Evolutionary conservation across 2,329 filamentous ascomycete genomes (phyloP).

Genomic region (Fusarium sp.): DNA sequence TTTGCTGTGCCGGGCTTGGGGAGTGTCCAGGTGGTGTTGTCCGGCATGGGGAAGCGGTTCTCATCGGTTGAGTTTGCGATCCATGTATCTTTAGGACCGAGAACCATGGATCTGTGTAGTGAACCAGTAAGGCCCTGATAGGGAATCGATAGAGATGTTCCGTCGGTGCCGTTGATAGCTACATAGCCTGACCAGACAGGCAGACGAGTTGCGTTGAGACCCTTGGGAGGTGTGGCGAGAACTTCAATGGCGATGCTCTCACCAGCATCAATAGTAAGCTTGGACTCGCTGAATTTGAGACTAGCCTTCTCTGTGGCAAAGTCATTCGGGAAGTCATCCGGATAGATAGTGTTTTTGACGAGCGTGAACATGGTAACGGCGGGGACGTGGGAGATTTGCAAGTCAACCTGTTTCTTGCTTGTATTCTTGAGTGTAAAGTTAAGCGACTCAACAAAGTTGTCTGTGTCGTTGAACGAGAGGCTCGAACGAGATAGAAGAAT

Average conservation of each 20-base stretch:
- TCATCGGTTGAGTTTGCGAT: conserved; percentile 50
- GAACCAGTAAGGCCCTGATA: conserved; percentile 56
- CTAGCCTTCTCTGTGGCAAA: conserved; percentile 55
- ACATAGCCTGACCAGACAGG: conserved; percentile 58
- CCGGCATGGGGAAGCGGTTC: conserved; percentile 37
- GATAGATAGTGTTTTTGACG: conserved; percentile 47
- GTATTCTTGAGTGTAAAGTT: conserved; percentile 68
- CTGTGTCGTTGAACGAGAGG: conserved; percentile 73
- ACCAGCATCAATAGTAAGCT: conserved; percentile 56
- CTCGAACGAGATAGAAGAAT: conserved; percentile 65
- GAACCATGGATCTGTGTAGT: conserved; percentile 45
- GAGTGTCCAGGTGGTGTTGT: conserved; percentile 55
- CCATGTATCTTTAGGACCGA: conserved; percentile 42
- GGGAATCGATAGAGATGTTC: conserved; percentile 51
- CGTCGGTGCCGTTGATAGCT: conserved; percentile 54
- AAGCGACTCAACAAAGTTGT: conserved; percentile 60
- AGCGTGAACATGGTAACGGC: conserved; percentile 66
- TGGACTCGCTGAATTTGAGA: conserved; percentile 55
- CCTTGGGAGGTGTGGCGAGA: conserved; percentile 54
- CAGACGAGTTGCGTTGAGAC: conserved; percentile 50
- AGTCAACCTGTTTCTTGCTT: conserved; percentile 60
- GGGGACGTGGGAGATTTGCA: conserved; percentile 62
- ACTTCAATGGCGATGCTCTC: conserved; percentile 60
- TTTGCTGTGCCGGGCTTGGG: conserved; percentile 52
- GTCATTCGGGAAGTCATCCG: conserved; percentile 59